Conservation (phyloP, 345 rosid genomes). For the Melaleuca alternifolia region DNA sequence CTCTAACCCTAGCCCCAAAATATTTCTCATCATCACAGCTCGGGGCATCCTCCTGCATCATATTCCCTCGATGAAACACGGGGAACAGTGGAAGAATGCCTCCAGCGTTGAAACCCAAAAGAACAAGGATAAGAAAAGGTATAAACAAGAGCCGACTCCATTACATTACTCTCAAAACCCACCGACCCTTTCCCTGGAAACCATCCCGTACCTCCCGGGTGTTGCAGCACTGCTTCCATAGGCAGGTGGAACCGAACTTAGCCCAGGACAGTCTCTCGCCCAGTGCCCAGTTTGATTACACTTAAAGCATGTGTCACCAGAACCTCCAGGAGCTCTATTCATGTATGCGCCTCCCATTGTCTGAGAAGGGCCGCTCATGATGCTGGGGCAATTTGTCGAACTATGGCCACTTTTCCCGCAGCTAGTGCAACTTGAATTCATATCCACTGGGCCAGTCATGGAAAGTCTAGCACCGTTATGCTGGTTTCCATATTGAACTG, state of each 20-base stretch:
- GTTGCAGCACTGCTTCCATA: constrained; percentile 26
- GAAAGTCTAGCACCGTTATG: constrained; percentile 19
- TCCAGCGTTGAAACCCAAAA: neutral
- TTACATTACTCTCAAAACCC: neutral
- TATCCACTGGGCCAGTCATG: constrained; percentile 2
- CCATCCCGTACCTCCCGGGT: constrained; percentile 37
- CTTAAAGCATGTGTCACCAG: constrained; percentile 34
- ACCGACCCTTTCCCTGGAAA: constrained; percentile 5
- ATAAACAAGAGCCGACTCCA: neutral
- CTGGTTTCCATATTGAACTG: constrained; percentile 38
- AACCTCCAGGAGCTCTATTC: constrained; percentile 10
- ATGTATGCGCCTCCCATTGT: constrained; percentile 18
- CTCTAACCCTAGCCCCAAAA: neutral
- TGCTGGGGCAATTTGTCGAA: constrained; percentile 61
- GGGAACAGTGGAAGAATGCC: neutral
- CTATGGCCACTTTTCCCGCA: constrained; percentile 66
- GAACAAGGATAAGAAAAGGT: neutral
- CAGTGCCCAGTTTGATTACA: constrained; percentile 61
- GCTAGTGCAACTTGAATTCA: constrained; percentile 24
- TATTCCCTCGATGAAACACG: neutral
- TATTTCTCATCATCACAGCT: neutral
- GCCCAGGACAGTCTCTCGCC: constrained; percentile 55
- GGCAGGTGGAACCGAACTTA: constrained; percentile 20
- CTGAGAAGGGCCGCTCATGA: constrained; percentile 41
- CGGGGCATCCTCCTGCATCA: neutral